A percentile compares a stretch with the other conserved stretches of the same genome.
Conservation (phyloP, 148 eudicot species). For the Heliosperma pusillum region DNA sequence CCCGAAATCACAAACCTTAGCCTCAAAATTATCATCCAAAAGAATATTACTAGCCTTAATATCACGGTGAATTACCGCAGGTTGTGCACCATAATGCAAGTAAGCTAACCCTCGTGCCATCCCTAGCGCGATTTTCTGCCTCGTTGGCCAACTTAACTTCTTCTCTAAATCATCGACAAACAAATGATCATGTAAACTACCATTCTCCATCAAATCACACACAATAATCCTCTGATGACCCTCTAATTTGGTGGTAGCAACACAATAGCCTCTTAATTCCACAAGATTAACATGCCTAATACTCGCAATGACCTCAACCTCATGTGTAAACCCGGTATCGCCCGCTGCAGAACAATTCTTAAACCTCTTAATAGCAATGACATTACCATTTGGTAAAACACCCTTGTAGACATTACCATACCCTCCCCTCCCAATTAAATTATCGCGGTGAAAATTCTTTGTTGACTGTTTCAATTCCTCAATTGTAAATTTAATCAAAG, state of each 20-base stretch:
- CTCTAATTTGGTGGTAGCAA: constrained; percentile 63
- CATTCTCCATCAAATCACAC: constrained; percentile 81
- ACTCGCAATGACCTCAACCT: constrained; percentile 87
- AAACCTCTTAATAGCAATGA: constrained; percentile 86
- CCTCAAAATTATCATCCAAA: constrained; percentile 69
- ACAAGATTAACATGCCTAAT: constrained; percentile 88
- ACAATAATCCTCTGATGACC: constrained; percentile 88
- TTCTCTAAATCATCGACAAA: constrained; percentile 31
- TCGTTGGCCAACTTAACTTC: constrained; percentile 65
- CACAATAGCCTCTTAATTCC: constrained; percentile 81
- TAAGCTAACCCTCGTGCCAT: constrained; percentile 81
- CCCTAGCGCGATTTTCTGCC: constrained; percentile 71
- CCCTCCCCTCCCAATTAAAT: constrained; percentile 81
- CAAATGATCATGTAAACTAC: constrained; percentile 77
- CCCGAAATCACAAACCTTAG: constrained; percentile 82
- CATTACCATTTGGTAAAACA: constrained; percentile 51
- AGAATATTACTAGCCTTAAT: constrained; percentile 78
- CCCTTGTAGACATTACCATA: constrained; percentile 98
- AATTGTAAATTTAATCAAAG: constrained; percentile 50
- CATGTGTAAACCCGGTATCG: constrained; percentile 74
- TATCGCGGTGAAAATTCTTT: constrained; percentile 54
- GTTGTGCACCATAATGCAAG: constrained; percentile 79
- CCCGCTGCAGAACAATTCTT: constrained; percentile 86
- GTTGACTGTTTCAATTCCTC: constrained; percentile 72
- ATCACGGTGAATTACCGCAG: constrained; percentile 73